phyloP scores from a whole-genome alignment of 768 basidiomycete species.

The Clitopilus hobsonii region DNA sequence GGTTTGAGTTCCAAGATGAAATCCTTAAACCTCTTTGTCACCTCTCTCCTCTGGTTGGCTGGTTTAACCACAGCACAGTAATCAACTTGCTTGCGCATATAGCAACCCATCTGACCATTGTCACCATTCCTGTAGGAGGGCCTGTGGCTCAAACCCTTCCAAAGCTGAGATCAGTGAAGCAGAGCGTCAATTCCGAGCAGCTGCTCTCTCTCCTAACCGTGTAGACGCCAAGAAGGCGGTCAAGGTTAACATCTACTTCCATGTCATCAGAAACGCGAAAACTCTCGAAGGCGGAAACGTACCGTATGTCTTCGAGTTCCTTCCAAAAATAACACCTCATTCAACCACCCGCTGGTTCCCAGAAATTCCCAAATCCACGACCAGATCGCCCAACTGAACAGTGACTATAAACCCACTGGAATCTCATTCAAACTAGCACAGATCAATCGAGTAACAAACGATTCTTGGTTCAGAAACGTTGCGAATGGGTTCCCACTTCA shows the following conservation, averaged over 20 bases:
- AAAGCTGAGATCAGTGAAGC: background rate
- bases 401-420: slow-evolving; percentile 31
- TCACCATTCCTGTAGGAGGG: background rate
- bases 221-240: background rate
- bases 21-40: no score
- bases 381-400: slow-evolving; percentile 28
- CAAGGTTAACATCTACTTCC: slow-evolving; percentile 21
- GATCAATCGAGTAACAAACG: slow-evolving; percentile 15
- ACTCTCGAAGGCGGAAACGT: slow-evolving; percentile 34
- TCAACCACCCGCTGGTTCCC: no score
- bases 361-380: slow-evolving; percentile 23
- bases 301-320: slow-evolving; percentile 26
- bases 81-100: background rate
- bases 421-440: slow-evolving; percentile 28
- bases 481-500: slow-evolving; percentile 2
- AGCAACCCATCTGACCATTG: background rate
- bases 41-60: no score
- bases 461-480: slow-evolving; percentile 3
- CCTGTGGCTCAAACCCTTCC: background rate
- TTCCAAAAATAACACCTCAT: no score
- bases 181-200: background rate
- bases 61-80: no score
- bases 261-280: slow-evolving; percentile 26
- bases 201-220: background rate
- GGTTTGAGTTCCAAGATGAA: no score